Evolutionary conservation across 371 early-diverging fungal genomes (phyloP).

Genomic region (Circinella umbellata): DNA sequence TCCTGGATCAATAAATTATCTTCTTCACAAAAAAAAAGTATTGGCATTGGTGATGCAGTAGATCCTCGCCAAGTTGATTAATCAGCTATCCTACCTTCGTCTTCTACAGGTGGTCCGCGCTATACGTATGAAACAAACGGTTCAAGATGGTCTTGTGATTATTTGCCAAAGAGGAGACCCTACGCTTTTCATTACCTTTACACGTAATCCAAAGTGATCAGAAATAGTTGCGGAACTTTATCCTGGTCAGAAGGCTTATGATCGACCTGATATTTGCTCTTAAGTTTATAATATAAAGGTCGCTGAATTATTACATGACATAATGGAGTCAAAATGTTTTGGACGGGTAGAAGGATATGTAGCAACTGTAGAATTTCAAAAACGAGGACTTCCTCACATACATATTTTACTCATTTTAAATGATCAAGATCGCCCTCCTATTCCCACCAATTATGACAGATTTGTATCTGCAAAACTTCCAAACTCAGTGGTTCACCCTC

Average conservation of each 20-base stretch:
- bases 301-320: slow-evolving; percentile 19
- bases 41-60: neutral
- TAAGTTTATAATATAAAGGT: neutral
- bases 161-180: neutral
- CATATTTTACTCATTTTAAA: slow-evolving; percentile 37
- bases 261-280: slow-evolving; percentile 4
- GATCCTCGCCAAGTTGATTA: neutral
- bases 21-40: too few relatives aligned
- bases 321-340: slow-evolving; percentile 22
- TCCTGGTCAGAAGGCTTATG: neutral
- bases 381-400: slow-evolving; percentile 32
- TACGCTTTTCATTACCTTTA: neutral
- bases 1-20: too few relatives aligned
- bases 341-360: slow-evolving; percentile 22
- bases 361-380: slow-evolving; percentile 28
- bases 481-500: too few relatives aligned
- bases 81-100: neutral
- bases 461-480: too few relatives aligned
- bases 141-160: neutral
- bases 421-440: neutral
- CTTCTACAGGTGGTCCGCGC: neutral
- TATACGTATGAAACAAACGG: neutral
- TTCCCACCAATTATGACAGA: too few relatives aligned
- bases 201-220: neutral
- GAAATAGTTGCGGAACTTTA: neutral